Conservation (phyloP, 495 filamentous ascomycete genomes). For the Talaromyces ruber region DNA sequence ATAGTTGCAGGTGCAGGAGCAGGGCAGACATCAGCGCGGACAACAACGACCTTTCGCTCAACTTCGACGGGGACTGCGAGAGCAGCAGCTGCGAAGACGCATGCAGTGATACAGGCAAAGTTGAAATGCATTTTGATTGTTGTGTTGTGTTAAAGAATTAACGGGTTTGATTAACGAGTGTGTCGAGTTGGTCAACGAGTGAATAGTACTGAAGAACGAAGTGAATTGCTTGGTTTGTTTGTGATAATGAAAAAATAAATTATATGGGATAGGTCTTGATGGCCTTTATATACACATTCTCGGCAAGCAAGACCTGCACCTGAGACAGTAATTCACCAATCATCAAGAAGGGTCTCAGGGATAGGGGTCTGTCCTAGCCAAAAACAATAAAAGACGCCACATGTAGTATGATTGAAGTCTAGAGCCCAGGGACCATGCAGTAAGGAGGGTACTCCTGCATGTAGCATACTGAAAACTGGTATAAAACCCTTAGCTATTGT, state of each 20-base stretch:
- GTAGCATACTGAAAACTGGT: background rate
- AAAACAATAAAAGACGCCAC: background rate
- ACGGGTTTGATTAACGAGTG: background rate
- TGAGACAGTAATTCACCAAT: background rate
- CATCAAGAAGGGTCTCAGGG: background rate
- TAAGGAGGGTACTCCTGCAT: background rate
- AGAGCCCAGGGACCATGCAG: background rate
- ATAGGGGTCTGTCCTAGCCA: background rate
- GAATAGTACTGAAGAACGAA: background rate
- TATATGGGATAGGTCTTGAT: background rate
- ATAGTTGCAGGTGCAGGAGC: constrained; percentile 3
- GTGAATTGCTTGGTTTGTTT: background rate
- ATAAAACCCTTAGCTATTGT: background rate
- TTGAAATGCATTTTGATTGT: constrained; percentile 8
- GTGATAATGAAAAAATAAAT: background rate
- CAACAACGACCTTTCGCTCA: constrained; percentile 7
- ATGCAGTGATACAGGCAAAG: constrained; percentile 6
- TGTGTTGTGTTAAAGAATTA: constrained; percentile 1
- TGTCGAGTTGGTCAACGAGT: constrained; percentile 8
- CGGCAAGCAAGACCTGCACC: background rate
- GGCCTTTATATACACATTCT: background rate
- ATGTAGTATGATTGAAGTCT: background rate
- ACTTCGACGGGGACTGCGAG: constrained; percentile 7
- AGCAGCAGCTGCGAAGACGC: constrained; percentile 5
- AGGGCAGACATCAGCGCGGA: constrained; percentile 7